Conservation (phyloP, 2,329 filamentous ascomycete species). For the Fusarium globosum region DNA sequence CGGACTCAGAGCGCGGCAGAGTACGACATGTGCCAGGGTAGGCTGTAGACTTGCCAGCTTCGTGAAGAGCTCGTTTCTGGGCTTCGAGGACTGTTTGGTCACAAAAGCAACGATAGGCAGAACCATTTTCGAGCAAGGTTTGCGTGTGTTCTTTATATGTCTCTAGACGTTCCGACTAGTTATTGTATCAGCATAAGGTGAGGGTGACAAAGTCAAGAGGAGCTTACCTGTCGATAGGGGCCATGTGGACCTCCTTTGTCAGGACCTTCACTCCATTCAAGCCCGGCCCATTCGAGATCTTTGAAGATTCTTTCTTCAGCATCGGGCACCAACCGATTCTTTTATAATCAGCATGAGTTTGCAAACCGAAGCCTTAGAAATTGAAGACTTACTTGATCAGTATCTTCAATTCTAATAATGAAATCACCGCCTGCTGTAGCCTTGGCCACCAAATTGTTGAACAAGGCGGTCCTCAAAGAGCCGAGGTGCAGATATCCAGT, state of each 20-base stretch:
- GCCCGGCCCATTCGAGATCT: constrained; percentile 88
- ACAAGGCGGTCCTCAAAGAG: constrained; percentile 91
- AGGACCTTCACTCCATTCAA: constrained; percentile 96
- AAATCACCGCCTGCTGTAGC: constrained; percentile 87
- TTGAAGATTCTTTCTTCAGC: constrained; percentile 82
- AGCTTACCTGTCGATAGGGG: constrained; percentile 81
- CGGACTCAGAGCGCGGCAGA: constrained; percentile 74
- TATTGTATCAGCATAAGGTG: not conserved
- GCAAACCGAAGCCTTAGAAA: not conserved
- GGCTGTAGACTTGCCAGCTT: constrained; percentile 55
- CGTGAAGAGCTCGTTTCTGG: constrained; percentile 72
- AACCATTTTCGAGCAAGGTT: constrained; percentile 73
- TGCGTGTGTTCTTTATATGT: constrained; percentile 79
- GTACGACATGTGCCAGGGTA: constrained; percentile 77
- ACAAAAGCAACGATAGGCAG: constrained; percentile 96
- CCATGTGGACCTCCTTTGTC: constrained; percentile 83
- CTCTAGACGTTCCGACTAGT: constrained; percentile 79
- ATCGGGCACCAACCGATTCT: constrained; percentile 84
- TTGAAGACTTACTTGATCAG: constrained; percentile 76
- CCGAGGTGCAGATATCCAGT: constrained; percentile 95
- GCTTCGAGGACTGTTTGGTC: constrained; percentile 74
- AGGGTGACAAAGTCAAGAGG: not conserved
- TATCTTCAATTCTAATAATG: constrained; percentile 91
- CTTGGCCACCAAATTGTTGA: constrained; percentile 91
- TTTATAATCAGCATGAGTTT: constrained; percentile 10